These are phyloP conservation scores for Hericium erinaceus DNA, from an alignment of 768 basidiomycete genomes.

Conservation along the genomic window DNA sequence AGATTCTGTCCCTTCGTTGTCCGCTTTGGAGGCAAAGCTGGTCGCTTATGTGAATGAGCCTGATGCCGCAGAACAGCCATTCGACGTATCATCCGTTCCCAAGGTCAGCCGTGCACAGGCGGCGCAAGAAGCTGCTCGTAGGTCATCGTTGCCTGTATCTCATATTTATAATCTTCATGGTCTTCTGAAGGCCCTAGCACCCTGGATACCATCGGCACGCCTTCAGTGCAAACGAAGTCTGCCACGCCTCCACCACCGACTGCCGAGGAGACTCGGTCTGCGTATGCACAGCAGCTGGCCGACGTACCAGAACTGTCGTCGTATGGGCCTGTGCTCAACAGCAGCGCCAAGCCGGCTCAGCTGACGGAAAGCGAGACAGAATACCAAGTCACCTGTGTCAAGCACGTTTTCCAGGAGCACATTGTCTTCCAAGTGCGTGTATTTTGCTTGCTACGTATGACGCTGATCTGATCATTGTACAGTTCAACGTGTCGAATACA, in stretches of 20 bases:
- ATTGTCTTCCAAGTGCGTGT: constrained; percentile 86
- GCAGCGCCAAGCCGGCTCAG: constrained; percentile 66
- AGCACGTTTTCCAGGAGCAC: constrained; percentile 93
- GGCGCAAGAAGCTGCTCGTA: constrained; percentile 80
- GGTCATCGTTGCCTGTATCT: constrained; percentile 22
- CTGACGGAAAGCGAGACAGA: constrained; percentile 97
- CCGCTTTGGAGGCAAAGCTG: constrained; percentile 82
- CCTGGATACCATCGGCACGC: constrained; percentile 75
- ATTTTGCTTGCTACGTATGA: background rate
- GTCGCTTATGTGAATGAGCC: constrained; percentile 90
- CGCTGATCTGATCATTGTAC: constrained; percentile 7
- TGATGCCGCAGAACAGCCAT: constrained; percentile 56
- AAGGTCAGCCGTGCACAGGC: constrained; percentile 93
- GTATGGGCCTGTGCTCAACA: constrained; percentile 85
- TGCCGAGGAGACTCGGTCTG: constrained; percentile 80
- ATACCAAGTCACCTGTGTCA: constrained; percentile 93
- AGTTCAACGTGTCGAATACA: constrained; percentile 98
- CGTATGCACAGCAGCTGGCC: constrained; percentile 76
- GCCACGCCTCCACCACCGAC: constrained; percentile 67
- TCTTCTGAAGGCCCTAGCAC: constrained; percentile 61
- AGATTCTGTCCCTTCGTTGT: constrained; percentile 94
- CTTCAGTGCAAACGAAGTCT: constrained; percentile 46
- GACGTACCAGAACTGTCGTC: constrained; percentile 78
- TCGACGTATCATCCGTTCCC: constrained; percentile 80
- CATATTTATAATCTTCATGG: background rate